Evolutionary conservation across 768 basidiomycete species (phyloP), one percentile per base, ranked within the genome.

Genomic region (Thelephora aurantiotincta): DNA sequence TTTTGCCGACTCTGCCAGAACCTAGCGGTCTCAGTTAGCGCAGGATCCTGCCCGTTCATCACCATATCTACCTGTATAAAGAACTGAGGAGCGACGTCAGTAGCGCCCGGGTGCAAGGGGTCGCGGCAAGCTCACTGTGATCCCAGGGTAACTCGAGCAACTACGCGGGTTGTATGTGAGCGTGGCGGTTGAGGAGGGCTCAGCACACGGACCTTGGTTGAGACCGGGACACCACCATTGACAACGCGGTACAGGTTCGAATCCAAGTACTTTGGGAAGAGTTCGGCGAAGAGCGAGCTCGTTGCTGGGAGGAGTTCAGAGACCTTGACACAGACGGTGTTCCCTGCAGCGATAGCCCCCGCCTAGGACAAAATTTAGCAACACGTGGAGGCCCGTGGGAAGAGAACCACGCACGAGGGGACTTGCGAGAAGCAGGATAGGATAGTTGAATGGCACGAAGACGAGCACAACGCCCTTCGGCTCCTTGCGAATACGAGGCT

Each of bases 281-380:
- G 72, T 54, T 86, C 79, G 0, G 79, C 71, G 14, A 88, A 57
- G 9, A 90, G 69, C 7, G 70, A 55, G 37, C 74, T 75, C 3
- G 68, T 64, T 1, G 73, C 70, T 0, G 80, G 75, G 0, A 74
- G 65, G 2, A 75, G 63, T 56, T 92, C 90, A 1, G 90, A 82
- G 0, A 84, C 84, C 59, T 92, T 92, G 46, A 90, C 42, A 3
- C 82, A 63, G 3, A 74, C 75, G 0, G 82, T 68, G 54, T 80
- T 80, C 5, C 90, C 90, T 2, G 87, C 84, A 0, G 87, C 80
- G 35, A 93, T 73, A 1, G 89, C 89, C 6, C 80, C 80, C 4
- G 53, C 50, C 60, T 61, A 7, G n/a, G 5, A 9, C 16, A 41
- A 7, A 11, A 41, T 7, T 26, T 30, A 13, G 19, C 13, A 18